Evolutionary conservation across 305 asterid species (phyloP).

Genomic region (Solanum hybrid): DNA sequence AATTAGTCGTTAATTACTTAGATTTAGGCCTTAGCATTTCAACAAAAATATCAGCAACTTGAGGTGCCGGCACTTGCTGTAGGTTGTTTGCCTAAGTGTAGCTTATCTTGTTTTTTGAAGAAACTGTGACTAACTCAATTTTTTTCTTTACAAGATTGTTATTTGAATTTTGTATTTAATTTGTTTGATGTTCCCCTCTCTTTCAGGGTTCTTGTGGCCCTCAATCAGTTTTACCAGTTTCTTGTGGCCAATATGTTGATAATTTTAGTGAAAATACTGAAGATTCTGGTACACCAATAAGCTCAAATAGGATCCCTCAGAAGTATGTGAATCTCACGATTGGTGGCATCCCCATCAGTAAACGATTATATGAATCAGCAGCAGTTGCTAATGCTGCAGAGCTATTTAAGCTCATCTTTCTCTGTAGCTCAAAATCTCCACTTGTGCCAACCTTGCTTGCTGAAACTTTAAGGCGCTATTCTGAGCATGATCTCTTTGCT

Average conservation of each 20-base stretch:
- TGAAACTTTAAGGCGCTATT: conserved; percentile 83
- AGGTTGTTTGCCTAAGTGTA: background rate
- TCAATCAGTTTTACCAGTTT: conserved; percentile 19
- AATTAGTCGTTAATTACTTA: background rate
- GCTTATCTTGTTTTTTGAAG: background rate
- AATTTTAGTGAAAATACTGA: conserved; percentile 30
- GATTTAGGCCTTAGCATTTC: background rate
- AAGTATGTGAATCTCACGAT: conserved; percentile 47
- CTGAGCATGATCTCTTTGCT: conserved; percentile 95
- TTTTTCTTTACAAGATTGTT: background rate
- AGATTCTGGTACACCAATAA: conserved; percentile 41
- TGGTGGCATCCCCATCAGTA: conserved; percentile 31
- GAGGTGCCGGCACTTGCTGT: background rate
- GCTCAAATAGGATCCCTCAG: conserved; percentile 35
- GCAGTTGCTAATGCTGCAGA: conserved; percentile 95
- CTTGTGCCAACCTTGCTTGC: conserved; percentile 68
- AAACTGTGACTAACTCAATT: background rate
- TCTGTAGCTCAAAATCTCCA: conserved; percentile 74
- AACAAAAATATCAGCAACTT: background rate
- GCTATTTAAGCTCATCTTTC: conserved; percentile 81
- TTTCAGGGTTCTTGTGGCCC: conserved; percentile 18
- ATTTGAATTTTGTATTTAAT: background rate
- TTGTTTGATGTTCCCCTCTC: conserved; percentile 5
- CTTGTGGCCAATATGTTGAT: conserved; percentile 30
- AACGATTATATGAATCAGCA: conserved; percentile 63